A percentile compares a stretch with the other conserved stretches of the same genome.
These are phyloP conservation scores for Sporisorium graminicola DNA, from an alignment of 1,284 basidiomycete genomes.

Conservation along the genomic window DNA sequence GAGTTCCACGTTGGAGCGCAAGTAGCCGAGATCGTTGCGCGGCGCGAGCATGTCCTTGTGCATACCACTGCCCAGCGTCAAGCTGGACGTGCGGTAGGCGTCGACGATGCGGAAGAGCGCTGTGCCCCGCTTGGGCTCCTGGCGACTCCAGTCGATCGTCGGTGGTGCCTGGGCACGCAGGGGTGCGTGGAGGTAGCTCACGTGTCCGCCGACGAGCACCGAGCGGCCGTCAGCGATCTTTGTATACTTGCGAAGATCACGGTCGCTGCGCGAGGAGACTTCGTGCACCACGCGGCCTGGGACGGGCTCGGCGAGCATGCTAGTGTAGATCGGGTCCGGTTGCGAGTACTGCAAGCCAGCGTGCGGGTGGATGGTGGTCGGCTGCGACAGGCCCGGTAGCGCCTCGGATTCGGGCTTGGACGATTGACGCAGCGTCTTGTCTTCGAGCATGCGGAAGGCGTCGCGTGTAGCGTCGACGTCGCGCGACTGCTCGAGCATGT, in stretches of 20 bases:
- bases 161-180: constrained; percentile 36
- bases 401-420: constrained; percentile 5
- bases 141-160: constrained; percentile 45
- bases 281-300: constrained; percentile 60
- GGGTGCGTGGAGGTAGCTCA: constrained; percentile 40
- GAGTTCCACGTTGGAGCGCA: constrained; percentile 40
- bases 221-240: constrained; percentile 40
- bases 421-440: constrained; percentile 12
- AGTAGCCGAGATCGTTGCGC: constrained; percentile 44
- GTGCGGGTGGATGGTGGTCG: constrained; percentile 53
- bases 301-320: constrained; percentile 51
- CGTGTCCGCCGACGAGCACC: constrained; percentile 43
- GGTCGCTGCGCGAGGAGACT: constrained; percentile 22
- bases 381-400: constrained; percentile 41
- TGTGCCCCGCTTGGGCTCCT: constrained; percentile 39
- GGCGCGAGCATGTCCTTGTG: constrained; percentile 47
- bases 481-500: constrained; percentile 50
- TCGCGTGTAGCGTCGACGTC: constrained; percentile 41
- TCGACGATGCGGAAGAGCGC: constrained; percentile 49
- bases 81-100: constrained; percentile 33
- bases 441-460: constrained; percentile 44
- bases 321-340: constrained; percentile 62
- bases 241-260: constrained; percentile 13
- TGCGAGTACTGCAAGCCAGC: constrained; percentile 64
- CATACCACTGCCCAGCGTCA: constrained; percentile 28